Base-by-base conservation (phyloP, 148 eudicot species). In the Spergularia bocconei region DNA sequence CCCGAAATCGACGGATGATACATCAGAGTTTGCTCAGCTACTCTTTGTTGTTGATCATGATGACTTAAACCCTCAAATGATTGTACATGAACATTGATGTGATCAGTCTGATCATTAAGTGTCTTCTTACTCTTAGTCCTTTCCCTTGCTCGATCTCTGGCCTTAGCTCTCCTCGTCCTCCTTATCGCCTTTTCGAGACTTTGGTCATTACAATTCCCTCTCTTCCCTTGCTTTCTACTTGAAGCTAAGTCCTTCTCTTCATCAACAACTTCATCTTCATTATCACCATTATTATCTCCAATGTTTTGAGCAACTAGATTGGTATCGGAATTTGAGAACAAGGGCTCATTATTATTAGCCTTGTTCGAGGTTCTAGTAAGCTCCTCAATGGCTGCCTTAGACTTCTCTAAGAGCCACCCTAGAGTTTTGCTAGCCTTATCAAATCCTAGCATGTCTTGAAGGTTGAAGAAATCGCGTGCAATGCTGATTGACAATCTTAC, bases 381-480 rank as follows among this genome's bases (percentile, higher is more conserved):
- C 74, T 81, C 84, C 47, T 81, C 64, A n/a, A 81, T 81, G n/a
- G 84, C 84, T 1, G 63, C 69, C 72, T 70, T 81, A 25, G 86
- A 86, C 75, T 79, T 78, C 5, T 38, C 74, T 19, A 86, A 69
- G 56, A 86, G 79, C 88, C 88, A 86, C 67, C 81, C 80, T 20
- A 86, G 79, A 70, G 88, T 83, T 71, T 81, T 70, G 50, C 88
- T 86, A 2, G 88, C 84, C 70, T 78, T 86, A 58, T 86, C 88
- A 65, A 81, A 86, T 2, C 88, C 88, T 38, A 86, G 47, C 76
- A 73, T 75, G 77, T 86, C 88, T 74, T 86, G 88, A 70, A 86
- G 86, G 36, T 70, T 77, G 69, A 86, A 86, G 79, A 86, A 86
- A 58, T 81, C 79, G 36, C 82, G 57, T 25, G 88, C 82, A 33